Base-by-base conservation (phyloP, 1,284 basidiomycete genomes). In the Malassezia furfur region DNA sequence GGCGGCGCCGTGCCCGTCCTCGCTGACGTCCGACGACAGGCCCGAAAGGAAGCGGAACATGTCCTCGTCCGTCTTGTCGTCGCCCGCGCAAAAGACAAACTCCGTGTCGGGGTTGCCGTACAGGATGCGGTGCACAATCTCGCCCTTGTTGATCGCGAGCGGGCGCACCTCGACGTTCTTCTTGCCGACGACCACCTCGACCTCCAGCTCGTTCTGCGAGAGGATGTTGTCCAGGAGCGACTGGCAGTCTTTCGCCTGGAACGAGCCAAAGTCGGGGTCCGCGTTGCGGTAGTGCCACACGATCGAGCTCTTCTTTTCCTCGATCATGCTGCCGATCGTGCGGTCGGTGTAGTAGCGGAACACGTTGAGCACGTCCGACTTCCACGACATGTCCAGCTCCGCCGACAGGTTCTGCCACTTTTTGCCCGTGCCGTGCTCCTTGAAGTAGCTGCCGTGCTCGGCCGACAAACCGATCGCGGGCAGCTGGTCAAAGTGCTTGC, bases 111-210 rank as follows among this genome's bases (percentile, higher is more conserved):
- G 85, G 78, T 96, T 85, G 72, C 85, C 79, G 80, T 91, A 96
- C 57, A 96, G 75, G 54, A 96, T 84, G 44, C 91, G 80, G 79
- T 91, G 90, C 66, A 96, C 91, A 68, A 96, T 96, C 79, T 96
- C 93, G 55, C 93, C 93, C 82, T 98, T 96, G 81, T 96, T 96
- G 67, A 96, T 83, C 0, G 90, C 91, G 52, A 87, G 81, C 35
- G 91, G 93, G 55, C 93, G 84, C 22, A 96, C 91, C 78, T 98
- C 93, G 50, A 98, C 81, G 76, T 96, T 96, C 84, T 96, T 96
- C 80, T 96, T 96, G 34, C 93, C 93, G 19, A 78, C 76, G 22
- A 78, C 62, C 39, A 69, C 75, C 56, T 77, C 73, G 52, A 76
- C 72, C 9, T 75, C 62, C 31, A 73, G 48, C n/a, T 67, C 66